These are phyloP conservation scores for Panicum virgatum DNA, from an alignment of 202 grass and related monocot species.

Conservation along the genomic window DNA sequence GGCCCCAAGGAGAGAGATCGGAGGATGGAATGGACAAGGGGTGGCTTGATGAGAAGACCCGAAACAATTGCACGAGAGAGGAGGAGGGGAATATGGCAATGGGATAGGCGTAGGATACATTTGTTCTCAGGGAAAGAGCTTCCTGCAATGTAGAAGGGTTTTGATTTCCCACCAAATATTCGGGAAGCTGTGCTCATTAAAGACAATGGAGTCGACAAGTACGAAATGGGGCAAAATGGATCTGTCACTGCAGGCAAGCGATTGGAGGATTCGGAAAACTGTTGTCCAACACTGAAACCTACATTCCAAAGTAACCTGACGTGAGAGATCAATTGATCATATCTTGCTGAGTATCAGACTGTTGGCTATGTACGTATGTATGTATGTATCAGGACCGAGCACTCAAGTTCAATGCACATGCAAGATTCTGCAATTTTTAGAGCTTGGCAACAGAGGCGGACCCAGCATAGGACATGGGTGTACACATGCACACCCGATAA, in stretches of 20 bases:
- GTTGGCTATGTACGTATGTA: background rate
- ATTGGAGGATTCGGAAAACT: background rate
- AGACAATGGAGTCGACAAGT: background rate
- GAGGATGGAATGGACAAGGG: conserved; percentile 62
- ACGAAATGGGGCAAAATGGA: background rate
- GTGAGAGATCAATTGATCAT: conserved; percentile 33
- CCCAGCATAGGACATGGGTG: too few species aligned
- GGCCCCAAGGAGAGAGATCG: conserved; percentile 59
- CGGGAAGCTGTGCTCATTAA: conserved; percentile 17
- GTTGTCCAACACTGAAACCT: conserved; percentile 37
- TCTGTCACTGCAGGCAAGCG: background rate
- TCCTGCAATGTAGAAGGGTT: conserved; percentile 17
- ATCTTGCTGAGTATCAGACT: background rate
- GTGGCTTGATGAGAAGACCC: conserved; percentile 52
- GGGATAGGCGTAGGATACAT: conserved; percentile 32
- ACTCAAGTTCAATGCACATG: background rate
- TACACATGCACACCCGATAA: too few species aligned
- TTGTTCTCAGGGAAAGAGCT: background rate
- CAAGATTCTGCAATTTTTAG: background rate
- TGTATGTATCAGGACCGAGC: background rate
- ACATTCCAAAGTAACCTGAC: conserved; percentile 42
- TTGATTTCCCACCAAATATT: background rate
- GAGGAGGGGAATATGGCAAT: conserved; percentile 55
- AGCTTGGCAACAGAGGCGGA: too few species aligned
- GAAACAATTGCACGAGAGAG: conserved; percentile 59